Conservation (phyloP, 2,329 filamentous ascomycete species). For the Penicillium sclerotigenum region DNA sequence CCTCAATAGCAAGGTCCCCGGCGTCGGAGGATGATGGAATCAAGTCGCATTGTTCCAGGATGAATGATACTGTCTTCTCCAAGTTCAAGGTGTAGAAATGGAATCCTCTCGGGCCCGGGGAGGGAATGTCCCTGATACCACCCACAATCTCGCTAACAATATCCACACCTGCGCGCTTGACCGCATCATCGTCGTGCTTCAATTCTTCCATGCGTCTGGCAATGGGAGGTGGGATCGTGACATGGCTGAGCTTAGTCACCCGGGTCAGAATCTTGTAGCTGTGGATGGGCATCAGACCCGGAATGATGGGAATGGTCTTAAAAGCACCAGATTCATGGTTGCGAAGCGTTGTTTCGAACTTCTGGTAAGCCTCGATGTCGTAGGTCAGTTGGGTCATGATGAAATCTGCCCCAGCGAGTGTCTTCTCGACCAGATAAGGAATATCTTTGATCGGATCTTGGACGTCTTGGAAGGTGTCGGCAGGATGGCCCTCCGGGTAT, state of each 20-base stretch:
- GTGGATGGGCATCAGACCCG: slow-evolving; percentile 95
- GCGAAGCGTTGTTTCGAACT: slow-evolving; percentile 73
- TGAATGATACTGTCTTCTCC: slow-evolving; percentile 92
- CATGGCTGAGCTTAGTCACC: slow-evolving; percentile 92
- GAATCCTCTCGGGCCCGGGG: slow-evolving; percentile 68
- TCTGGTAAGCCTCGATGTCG: slow-evolving; percentile 75
- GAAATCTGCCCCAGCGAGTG: slow-evolving; percentile 87
- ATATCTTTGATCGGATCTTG: slow-evolving; percentile 66
- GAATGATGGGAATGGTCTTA: slow-evolving; percentile 83
- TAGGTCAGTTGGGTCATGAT: slow-evolving; percentile 99
- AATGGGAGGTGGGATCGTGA: slow-evolving; percentile 69
- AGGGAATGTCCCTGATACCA: slow-evolving; percentile 65
- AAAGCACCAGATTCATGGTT: slow-evolving; percentile 82
- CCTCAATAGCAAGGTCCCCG: slow-evolving; percentile 46
- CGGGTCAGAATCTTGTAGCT: slow-evolving; percentile 93
- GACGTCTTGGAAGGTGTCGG: slow-evolving; percentile 82
- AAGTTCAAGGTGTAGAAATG: slow-evolving; percentile 98
- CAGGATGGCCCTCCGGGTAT: slow-evolving; percentile 92
- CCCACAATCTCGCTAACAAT: slow-evolving; percentile 82
- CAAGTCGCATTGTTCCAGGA: slow-evolving; percentile 78
- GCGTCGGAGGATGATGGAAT: slow-evolving; percentile 61
- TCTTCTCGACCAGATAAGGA: slow-evolving; percentile 86
- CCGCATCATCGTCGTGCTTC: slow-evolving; percentile 47
- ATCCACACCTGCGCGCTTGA: slow-evolving; percentile 50
- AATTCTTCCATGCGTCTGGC: slow-evolving; percentile 57